These are phyloP conservation scores for Chloris gayana DNA, from an alignment of 176 grass and related monocot genomes.

Conservation along the genomic window DNA sequence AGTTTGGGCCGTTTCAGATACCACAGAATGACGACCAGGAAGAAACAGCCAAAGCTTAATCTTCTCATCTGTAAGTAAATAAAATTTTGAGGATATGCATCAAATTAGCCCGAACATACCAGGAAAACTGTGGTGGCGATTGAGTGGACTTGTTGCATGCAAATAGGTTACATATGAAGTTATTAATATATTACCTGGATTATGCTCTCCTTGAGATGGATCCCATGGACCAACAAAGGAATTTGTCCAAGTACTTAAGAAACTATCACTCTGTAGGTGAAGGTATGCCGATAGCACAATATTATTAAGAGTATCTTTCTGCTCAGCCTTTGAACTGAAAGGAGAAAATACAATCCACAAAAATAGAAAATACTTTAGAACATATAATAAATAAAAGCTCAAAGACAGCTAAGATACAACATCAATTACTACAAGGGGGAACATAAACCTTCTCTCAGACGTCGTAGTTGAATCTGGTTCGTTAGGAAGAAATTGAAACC, in stretches of 20 bases:
- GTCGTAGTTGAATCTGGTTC: conserved; percentile 64
- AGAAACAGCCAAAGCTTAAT: conserved; percentile 99
- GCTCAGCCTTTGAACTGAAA: conserved; percentile 88
- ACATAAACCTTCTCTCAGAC: conserved; percentile 71
- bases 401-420: conserved; percentile 30
- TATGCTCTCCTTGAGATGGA: conserved; percentile 97
- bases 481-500: conserved; percentile 95
- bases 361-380: conserved; percentile 42
- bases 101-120: conserved; percentile 33
- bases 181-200: conserved; percentile 84
- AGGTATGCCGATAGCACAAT: conserved; percentile 75
- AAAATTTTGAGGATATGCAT: conserved; percentile 8
- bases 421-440: conserved; percentile 21
- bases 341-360: conserved; percentile 25
- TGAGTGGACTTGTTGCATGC: conserved; percentile 20
- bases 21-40: conserved; percentile 73
- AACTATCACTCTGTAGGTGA: conserved; percentile 86
- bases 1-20: conserved; percentile 68
- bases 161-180: conserved; percentile 18
- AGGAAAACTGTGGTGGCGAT: too few species aligned
- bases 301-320: conserved; percentile 85
- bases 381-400: conserved; percentile 27
- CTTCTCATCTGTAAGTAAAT: conserved; percentile 82
- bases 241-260: conserved; percentile 92
- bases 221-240: conserved; percentile 99